Base-by-base conservation (phyloP, 2,329 filamentous ascomycete species). In the Rutstroemia sp. region DNA sequence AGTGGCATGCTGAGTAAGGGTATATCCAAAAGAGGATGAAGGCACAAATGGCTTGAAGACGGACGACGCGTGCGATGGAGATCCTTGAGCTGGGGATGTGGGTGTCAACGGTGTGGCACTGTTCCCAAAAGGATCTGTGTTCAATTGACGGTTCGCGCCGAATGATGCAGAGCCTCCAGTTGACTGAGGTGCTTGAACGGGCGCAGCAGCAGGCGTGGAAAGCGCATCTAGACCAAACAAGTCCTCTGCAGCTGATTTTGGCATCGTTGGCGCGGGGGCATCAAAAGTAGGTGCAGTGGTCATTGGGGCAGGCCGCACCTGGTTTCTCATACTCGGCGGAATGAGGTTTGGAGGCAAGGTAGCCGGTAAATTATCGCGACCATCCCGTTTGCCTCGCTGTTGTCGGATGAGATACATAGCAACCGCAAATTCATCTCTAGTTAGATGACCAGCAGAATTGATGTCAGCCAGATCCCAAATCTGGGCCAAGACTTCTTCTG, bases 381-480 rank as follows among this genome's bases (percentile, higher is more conserved):
- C 77, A 56, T 86, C 83, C 57, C 83, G 83, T 60, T 85, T 87
- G 61, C 81, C 87, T 54, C 92, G 82, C 70, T 96, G 92, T 70
- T 95, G 89, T 59, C 92, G 83, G 65, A 99, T 96, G 51, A 99
- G 78, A 69, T 95, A 95, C 92, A 99, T 96, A 53, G 94, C 92
- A 48, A 99, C 91, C 0, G 94, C 91, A 69, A 99, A 99, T 65
- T 96, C 92, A 63, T 99, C 94, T 64, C 83, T 84, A 48, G 81
- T 91, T 56, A 99, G 76, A 57, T 87, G 86, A 10, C 94, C 94
- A 64, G 92, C 88, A 7, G 90, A 94, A 67, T 89, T 90, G 72
- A 96, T 90, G 72, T 99, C 94, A 14, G 94, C 87, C 30, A 99
- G 81, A 70, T 99, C 94, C 94, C 94, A 99, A 61, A 99, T 95